These are phyloP conservation scores for Mycena citricolor DNA, from an alignment of 1,284 basidiomycete genomes.

Conservation along the genomic window DNA sequence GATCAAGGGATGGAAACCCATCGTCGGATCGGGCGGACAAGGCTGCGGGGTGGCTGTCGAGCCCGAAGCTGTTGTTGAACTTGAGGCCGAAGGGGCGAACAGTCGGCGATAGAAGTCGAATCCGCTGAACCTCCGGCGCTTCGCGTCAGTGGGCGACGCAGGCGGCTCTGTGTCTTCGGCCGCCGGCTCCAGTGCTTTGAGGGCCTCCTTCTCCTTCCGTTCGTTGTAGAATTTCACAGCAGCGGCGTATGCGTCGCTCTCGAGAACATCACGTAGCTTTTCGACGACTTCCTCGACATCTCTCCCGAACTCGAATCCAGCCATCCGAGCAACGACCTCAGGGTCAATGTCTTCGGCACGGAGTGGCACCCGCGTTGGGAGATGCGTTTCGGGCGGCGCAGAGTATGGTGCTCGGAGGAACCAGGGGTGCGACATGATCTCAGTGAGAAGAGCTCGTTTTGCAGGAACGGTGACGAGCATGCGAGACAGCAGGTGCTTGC, in stretches of 20 bases:
- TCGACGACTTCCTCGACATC: slow-evolving; percentile 84
- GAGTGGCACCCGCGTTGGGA: slow-evolving; percentile 87
- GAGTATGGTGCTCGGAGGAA: slow-evolving; percentile 88
- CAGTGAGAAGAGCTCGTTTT: slow-evolving; percentile 78
- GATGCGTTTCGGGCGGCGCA: slow-evolving; percentile 79
- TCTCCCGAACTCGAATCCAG: slow-evolving; percentile 94
- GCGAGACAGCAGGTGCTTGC: slow-evolving; percentile 89
- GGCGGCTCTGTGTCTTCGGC: slow-evolving; percentile 17
- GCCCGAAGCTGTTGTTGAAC: too few relatives aligned
- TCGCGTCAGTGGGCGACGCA: slow-evolving; percentile 36
- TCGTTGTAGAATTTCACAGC: slow-evolving; percentile 80
- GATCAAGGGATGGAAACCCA: slow-evolving; percentile 91
- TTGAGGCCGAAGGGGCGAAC: slow-evolving; percentile 70
- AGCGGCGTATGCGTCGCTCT: slow-evolving; percentile 75
- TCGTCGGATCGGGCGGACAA: slow-evolving; percentile 91
- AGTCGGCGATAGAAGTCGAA: slow-evolving; percentile 95
- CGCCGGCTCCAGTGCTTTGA: too few relatives aligned
- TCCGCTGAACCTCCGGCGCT: slow-evolving; percentile 72
- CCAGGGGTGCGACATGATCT: slow-evolving; percentile 94
- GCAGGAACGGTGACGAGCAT: slow-evolving; percentile 97
- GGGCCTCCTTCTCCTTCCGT: too few relatives aligned
- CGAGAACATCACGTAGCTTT: slow-evolving; percentile 72
- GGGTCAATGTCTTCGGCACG: slow-evolving; percentile 85
- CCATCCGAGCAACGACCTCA: slow-evolving; percentile 88
- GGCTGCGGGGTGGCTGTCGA: too few relatives aligned